Percentiles rank a stretch among this genome's conserved stretches.
Conservation (phyloP, 257 asterid genomes). For the Solanum clarkiae region DNA sequence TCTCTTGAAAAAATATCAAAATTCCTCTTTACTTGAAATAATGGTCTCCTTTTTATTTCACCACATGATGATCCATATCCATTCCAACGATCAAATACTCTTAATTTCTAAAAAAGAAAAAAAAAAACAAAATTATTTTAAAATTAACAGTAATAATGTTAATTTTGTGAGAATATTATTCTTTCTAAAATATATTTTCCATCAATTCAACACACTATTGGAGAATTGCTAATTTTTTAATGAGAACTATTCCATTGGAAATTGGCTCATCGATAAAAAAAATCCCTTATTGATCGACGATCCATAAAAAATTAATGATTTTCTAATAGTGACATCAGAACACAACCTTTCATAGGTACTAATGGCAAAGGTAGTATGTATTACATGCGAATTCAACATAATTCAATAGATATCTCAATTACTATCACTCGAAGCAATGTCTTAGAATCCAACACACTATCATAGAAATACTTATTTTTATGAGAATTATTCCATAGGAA, state of each 20-base stretch:
- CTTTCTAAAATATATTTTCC: no score
- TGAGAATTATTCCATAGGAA: not conserved
- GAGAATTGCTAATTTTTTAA: not conserved
- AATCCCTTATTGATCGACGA: not conserved
- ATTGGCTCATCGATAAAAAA: not conserved
- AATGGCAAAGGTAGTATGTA: not conserved
- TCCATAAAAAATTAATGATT: not conserved
- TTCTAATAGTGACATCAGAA: not conserved
- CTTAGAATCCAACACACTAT: not conserved
- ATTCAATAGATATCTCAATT: not conserved
- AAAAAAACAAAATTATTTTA: not conserved
- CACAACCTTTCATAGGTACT: not conserved
- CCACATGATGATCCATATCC: slow-evolving; percentile 39
- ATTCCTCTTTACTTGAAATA: slow-evolving; percentile 46
- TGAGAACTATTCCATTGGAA: not conserved
- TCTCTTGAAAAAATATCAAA: slow-evolving; percentile 9
- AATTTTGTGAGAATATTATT: no score
- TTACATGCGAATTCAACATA: not conserved
- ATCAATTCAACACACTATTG: not conserved
- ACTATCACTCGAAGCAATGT: not conserved
- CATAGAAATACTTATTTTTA: not conserved
- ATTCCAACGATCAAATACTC: slow-evolving; percentile 36
- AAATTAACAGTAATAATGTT: not conserved
- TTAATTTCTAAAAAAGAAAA: slow-evolving; percentile 26
- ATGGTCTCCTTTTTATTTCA: slow-evolving; percentile 20